These are phyloP conservation scores for Perkinsus olseni DNA, from an alignment of 169 alveolate species.

Conservation along the genomic window DNA sequence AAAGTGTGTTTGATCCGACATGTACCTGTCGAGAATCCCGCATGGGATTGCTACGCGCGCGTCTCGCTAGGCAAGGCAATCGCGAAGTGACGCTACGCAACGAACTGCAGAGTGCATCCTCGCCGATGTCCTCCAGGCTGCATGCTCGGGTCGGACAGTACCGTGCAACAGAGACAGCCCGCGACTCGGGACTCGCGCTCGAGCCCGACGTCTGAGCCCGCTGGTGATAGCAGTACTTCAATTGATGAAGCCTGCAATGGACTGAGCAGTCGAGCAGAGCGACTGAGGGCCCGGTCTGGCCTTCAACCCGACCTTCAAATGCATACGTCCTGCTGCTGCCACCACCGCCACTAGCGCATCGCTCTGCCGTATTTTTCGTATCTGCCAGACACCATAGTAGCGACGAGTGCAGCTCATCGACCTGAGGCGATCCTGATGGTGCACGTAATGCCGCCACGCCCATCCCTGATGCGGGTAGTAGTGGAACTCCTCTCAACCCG, in stretches of 20 bases:
- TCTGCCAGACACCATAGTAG: not conserved
- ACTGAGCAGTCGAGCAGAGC: too few species aligned
- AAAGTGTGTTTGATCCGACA: conserved; percentile 13
- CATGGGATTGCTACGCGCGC: too few species aligned
- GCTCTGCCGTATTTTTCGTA: conserved; percentile 14
- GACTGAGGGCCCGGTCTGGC: too few species aligned
- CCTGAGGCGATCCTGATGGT: too few species aligned
- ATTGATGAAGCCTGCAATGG: too few species aligned
- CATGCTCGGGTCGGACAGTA: too few species aligned
- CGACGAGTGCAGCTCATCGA: not conserved
- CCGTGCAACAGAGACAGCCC: too few species aligned
- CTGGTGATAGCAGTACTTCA: too few species aligned
- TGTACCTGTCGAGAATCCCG: not conserved
- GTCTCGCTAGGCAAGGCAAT: not conserved
- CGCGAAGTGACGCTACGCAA: not conserved
- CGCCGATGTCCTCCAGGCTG: too few species aligned
- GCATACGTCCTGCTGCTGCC: conserved; percentile 4
- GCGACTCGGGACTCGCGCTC: too few species aligned
- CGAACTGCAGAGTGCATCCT: too few species aligned
- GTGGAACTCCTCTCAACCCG: not conserved
- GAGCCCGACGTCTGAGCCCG: too few species aligned
- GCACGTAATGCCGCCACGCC: not conserved
- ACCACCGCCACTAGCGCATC: conserved; percentile 12
- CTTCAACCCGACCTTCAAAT: not conserved
- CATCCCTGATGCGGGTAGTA: not conserved